These are phyloP conservation scores for Cladophialophora psammophila DNA, from an alignment of 2,329 filamentous ascomycete species.

Conservation along the genomic window DNA sequence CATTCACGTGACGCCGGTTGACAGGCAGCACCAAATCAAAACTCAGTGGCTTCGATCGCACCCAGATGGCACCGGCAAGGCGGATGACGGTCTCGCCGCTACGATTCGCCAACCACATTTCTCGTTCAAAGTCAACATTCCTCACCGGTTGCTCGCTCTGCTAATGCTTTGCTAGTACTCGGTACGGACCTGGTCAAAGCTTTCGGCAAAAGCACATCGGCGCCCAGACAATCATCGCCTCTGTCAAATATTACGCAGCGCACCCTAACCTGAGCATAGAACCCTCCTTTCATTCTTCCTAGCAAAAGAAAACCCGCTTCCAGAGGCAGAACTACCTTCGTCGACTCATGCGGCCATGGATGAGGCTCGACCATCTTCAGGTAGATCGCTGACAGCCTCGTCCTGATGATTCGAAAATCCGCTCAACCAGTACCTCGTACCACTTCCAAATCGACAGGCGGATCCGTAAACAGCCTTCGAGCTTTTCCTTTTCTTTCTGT, in stretches of 20 bases:
- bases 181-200: not conserved
- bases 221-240: not conserved
- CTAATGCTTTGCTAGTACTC: not conserved
- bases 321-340: not conserved
- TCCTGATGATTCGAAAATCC: not conserved
- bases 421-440: not conserved
- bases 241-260: not conserved
- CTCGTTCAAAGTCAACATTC: not conserved
- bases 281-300: not conserved
- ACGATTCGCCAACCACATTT: not conserved
- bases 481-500: not conserved
- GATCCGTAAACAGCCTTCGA: not conserved
- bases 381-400: not conserved
- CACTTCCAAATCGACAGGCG: not conserved
- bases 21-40: conserved; percentile 5
- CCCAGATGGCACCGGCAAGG: not conserved
- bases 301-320: conserved; percentile 4
- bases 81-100: not conserved
- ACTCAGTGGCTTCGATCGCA: not conserved
- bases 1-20: not conserved
- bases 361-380: not conserved
- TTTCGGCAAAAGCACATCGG: not conserved
- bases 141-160: not conserved
- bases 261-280: not conserved
- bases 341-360: not conserved